Evolutionary conservation across 2,329 filamentous ascomycete genomes (phyloP).

Genomic region (Thelonectria blattea): DNA sequence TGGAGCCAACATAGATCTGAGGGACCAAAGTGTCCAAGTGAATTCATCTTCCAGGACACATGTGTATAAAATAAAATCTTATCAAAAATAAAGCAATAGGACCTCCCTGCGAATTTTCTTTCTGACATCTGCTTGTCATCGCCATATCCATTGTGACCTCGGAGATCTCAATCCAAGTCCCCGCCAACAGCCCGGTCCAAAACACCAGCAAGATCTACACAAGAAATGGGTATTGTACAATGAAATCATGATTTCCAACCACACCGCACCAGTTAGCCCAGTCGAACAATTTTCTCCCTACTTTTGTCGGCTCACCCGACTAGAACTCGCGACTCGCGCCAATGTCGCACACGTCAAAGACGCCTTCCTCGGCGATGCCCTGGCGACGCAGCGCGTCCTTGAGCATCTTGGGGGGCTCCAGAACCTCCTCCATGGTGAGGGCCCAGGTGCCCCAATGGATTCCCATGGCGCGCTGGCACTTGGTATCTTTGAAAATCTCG

Average conservation of each 20-base stretch:
- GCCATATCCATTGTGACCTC: not conserved
- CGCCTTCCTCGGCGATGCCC: constrained; percentile 70
- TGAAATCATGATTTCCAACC: not conserved
- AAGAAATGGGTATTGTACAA: constrained; percentile 20
- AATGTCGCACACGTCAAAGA: constrained; percentile 85
- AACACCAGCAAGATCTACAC: constrained; percentile 3
- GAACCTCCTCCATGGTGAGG: constrained; percentile 81
- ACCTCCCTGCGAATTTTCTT: not conserved
- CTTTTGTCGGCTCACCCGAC: constrained; percentile 21
- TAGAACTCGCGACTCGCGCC: constrained; percentile 81
- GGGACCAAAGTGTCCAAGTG: too few species aligned
- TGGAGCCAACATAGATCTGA: too few species aligned
- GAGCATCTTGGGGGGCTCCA: constrained; percentile 79
- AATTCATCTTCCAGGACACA: not conserved
- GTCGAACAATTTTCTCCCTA: not conserved
- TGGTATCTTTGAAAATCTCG: constrained; percentile 86
- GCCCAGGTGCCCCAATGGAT: constrained; percentile 97
- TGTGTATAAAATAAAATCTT: not conserved
- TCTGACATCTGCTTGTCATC: not conserved
- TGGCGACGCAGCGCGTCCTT: constrained; percentile 73
- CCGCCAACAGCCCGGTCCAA: not conserved
- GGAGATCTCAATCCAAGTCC: not conserved
- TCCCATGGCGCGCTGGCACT: constrained; percentile 77
- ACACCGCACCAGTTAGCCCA: not conserved
- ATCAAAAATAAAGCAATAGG: not conserved